Evolutionary conservation across 768 basidiomycete genomes (phyloP), one percentile per base, ranked within the genome.

Genomic region (Tephrocybe sp.): DNA sequence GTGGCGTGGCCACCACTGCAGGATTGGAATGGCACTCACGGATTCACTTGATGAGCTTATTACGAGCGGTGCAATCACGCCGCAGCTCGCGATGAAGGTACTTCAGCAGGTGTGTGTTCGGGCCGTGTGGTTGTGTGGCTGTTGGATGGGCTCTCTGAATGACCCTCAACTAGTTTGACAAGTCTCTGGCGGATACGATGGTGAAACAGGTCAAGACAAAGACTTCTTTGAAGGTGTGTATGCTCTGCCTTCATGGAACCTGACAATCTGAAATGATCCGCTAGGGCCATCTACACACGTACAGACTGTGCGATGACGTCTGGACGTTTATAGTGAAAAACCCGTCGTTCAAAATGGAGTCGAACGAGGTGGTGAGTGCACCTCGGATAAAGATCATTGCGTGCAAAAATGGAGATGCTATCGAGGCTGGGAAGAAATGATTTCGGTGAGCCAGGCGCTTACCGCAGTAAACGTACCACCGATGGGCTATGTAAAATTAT

Each of bases 41-140:
- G 97, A 99, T 75, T 94, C 96, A 57, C 83, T 99, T 60, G 97
- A 99, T 72, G 96, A 98, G 72, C 82, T 99, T 57, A 98, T 99
- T 61, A 96, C 94, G 38, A 89, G 88, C 63, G 96, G 96, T 2
- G 85, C 91, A 42, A 99, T 99, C 61, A 96, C 94, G 16, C 96
- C 96, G 11, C 96, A 98, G 72, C 69, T 98, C 58, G 97, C 96
- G n/a, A 92, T 98, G 87, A 92, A 96, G 69, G 92, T 97, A n/a
- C 71, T 98, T 51, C 87, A 89, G 64, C 96, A 98, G 90, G 96
- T 97, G 59, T 55, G 64, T 62, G 26, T 47, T 21, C 39, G 13
- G 16, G 42, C 32, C 5, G 32, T 34, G 32, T 34, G 7, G 15
- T n/a, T 7, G n/a, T 2, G 8, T 31, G 5, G n/a, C 15, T n/a